These are phyloP conservation scores for Vaccinium darrowii DNA, from an alignment of 148 eudicot species.

Conservation along the genomic window DNA sequence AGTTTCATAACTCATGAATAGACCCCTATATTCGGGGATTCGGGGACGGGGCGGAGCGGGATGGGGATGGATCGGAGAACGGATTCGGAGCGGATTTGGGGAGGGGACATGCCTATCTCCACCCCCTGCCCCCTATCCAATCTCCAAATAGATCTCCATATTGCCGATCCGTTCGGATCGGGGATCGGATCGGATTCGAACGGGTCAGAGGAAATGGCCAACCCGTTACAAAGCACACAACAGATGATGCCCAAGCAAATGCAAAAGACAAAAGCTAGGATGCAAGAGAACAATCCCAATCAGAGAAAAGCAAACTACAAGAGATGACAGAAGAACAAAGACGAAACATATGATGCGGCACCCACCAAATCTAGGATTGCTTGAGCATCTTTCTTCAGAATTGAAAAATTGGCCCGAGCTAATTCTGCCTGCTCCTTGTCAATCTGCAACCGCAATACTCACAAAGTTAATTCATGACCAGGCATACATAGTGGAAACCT, in stretches of 20 bases:
- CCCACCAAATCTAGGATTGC: constrained; percentile 80
- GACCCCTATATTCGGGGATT: too few relatives aligned
- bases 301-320: constrained; percentile 4
- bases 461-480: background rate
- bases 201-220: too few relatives aligned
- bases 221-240: background rate
- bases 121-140: too few relatives aligned
- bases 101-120: too few relatives aligned
- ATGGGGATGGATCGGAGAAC: too few relatives aligned
- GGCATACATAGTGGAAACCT: constrained; percentile 4
- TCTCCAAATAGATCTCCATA: too few relatives aligned
- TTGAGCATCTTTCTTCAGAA: constrained; percentile 82
- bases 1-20: too few relatives aligned
- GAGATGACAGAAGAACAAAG: background rate
- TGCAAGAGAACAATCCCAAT: background rate
- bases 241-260: background rate
- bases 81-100: too few relatives aligned
- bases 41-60: too few relatives aligned
- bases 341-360: constrained; percentile 1
- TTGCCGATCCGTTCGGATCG: too few relatives aligned
- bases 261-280: background rate
- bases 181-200: too few relatives aligned
- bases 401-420: constrained; percentile 74
- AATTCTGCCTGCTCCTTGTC: constrained; percentile 89
- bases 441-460: constrained; percentile 44